Conservation (phyloP, 2,329 filamentous ascomycete species). For the Colletotrichum cordylinicola region DNA sequence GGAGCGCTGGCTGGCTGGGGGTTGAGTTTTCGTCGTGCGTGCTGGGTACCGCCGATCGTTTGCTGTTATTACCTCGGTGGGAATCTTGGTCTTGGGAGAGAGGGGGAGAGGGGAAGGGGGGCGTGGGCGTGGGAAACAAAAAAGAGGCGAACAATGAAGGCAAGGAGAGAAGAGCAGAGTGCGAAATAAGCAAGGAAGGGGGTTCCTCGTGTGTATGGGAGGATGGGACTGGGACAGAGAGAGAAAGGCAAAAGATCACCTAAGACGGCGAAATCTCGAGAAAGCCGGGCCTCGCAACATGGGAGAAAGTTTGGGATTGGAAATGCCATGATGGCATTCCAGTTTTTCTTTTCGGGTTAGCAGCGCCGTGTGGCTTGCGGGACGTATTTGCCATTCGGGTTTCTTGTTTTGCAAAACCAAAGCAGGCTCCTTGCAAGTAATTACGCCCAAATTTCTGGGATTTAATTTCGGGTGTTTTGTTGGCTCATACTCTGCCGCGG, state of each 20-base stretch:
- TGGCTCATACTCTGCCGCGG: neutral
- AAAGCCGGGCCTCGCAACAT: neutral
- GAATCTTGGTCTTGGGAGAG: neutral
- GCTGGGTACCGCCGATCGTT: constrained; percentile 14
- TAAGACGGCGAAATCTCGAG: neutral
- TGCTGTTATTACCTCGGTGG: neutral
- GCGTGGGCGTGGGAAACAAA: neutral
- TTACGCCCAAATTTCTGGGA: neutral
- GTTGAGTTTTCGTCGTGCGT: neutral
- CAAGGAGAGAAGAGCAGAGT: neutral
- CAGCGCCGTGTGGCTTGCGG: neutral
- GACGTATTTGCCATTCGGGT: neutral
- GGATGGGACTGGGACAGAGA: neutral
- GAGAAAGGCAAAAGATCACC: neutral
- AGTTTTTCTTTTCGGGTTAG: neutral
- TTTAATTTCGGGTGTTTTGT: neutral
- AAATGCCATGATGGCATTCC: constrained; percentile 15
- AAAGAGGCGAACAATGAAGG: neutral
- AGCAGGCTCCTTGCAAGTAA: neutral
- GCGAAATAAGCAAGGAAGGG: neutral
- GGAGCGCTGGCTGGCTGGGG: neutral
- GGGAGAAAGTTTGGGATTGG: neutral
- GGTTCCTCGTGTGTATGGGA: neutral
- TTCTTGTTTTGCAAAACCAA: neutral
- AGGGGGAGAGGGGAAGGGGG: neutral